phyloP scores from a whole-genome alignment of 169 alveolate genomes.

The Plasmodium vivax region DNA sequence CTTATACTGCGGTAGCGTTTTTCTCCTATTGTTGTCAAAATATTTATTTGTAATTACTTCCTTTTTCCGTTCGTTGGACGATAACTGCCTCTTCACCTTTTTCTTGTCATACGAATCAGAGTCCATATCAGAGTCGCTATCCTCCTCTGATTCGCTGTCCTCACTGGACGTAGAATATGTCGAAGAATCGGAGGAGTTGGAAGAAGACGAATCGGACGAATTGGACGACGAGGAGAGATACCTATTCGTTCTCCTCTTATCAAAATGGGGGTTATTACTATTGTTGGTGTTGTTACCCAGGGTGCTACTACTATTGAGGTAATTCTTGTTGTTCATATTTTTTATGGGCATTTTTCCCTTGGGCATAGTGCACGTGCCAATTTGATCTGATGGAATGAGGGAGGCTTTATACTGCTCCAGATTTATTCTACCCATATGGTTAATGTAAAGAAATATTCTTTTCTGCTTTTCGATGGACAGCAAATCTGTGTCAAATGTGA shows the following conservation, averaged over 20 bases:
- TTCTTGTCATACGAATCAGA: slow-evolving; percentile 54
- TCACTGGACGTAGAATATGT: slow-evolving; percentile 82
- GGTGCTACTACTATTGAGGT: not conserved
- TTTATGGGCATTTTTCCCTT: slow-evolving; percentile 24
- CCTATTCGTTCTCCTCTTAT: slow-evolving; percentile 44
- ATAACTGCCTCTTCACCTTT: slow-evolving; percentile 27
- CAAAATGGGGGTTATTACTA: slow-evolving; percentile 45
- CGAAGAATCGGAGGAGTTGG: slow-evolving; percentile 68
- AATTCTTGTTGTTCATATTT: slow-evolving; percentile 25
- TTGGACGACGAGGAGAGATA: slow-evolving; percentile 56
- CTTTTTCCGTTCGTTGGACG: slow-evolving; percentile 75
- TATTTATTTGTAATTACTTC: slow-evolving; percentile 47
- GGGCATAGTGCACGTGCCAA: slow-evolving; percentile 1
- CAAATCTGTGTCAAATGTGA: slow-evolving; percentile 86
- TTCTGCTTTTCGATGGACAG: slow-evolving; percentile 88
- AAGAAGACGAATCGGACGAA: slow-evolving; percentile 62
- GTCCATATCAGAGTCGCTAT: slow-evolving; percentile 80
- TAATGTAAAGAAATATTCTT: slow-evolving; percentile 85
- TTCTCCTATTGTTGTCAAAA: slow-evolving; percentile 35
- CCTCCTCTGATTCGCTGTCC: slow-evolving; percentile 77
- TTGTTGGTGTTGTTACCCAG: not conserved
- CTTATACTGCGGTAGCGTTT: slow-evolving; percentile 84
- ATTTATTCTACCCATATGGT: slow-evolving; percentile 87
- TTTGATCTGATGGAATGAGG: slow-evolving; percentile 34
- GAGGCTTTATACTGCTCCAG: slow-evolving; percentile 78